Conservation (phyloP, 2,329 filamentous ascomycete genomes). For the Graphium sp. region DNA sequence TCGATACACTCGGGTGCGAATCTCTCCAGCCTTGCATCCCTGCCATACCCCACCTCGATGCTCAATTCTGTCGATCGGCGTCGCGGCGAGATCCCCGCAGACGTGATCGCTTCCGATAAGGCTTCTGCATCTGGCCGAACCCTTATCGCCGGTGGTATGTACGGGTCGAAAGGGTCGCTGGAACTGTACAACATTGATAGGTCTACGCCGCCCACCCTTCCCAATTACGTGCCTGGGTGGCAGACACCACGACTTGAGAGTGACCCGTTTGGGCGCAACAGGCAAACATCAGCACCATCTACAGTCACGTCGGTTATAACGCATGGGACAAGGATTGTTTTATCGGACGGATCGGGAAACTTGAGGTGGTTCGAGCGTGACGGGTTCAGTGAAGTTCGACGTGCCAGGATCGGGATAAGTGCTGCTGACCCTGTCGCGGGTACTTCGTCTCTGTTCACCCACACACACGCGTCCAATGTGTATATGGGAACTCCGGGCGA, state of each 20-base stretch:
- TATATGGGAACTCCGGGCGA: conserved; percentile 43
- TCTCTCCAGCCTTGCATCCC: conserved; percentile 53
- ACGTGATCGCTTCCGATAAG: conserved; percentile 37
- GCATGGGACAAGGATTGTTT: conserved; percentile 69
- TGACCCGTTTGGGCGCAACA: conserved; percentile 43
- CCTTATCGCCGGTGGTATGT: conserved; percentile 71
- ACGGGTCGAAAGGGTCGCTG: conserved; percentile 78
- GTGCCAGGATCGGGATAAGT: conserved; percentile 39
- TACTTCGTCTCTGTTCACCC: too few relatives aligned
- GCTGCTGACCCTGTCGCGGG: too few relatives aligned
- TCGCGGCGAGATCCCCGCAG: conserved; percentile 35
- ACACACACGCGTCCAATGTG: conserved; percentile 26
- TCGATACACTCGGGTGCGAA: conserved; percentile 74
- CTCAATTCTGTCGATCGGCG: conserved; percentile 39
- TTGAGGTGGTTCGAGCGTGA: conserved; percentile 88
- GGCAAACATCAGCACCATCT: conserved; percentile 64
- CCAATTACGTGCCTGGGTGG: too few relatives aligned
- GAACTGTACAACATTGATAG: conserved; percentile 33
- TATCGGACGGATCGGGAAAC: conserved; percentile 68
- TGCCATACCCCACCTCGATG: conserved; percentile 52
- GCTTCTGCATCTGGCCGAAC: conserved; percentile 39
- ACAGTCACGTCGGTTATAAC: conserved; percentile 68
- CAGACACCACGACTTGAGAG: too few relatives aligned
- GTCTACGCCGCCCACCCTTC: conserved; percentile 1
- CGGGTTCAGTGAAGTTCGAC: conserved; percentile 44